A percentile compares a stretch with the other conserved stretches of the same genome.
Evolutionary conservation across 768 basidiomycete species (phyloP).

Genomic region (Lenzites betulinus): DNA sequence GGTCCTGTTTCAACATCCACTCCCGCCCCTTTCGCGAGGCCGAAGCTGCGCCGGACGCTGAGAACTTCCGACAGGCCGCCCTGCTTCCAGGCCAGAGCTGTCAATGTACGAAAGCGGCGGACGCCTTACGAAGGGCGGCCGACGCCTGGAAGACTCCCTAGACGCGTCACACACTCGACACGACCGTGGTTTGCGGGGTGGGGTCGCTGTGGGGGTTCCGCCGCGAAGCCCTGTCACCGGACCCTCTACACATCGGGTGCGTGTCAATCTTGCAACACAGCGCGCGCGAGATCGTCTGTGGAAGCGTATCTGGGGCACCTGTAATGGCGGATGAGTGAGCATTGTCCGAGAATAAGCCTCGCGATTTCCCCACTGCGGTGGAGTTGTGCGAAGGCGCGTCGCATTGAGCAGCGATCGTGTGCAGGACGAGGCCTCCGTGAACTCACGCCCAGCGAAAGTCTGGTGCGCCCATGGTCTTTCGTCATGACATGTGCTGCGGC

Average conservation of each 20-base stretch:
- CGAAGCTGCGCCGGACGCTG: constrained; percentile 11
- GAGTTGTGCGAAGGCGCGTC: constrained; percentile 8
- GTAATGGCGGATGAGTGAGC: constrained; percentile 11
- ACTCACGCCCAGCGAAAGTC: not conserved
- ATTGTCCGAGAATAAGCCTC: constrained; percentile 22
- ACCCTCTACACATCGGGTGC: constrained; percentile 13
- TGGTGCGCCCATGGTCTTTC: not conserved
- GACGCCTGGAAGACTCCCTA: constrained; percentile 9
- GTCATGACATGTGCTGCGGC: not conserved
- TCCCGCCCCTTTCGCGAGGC: constrained; percentile 5
- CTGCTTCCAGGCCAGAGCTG: not conserved
- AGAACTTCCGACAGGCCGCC: not conserved
- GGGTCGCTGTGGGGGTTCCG: not conserved
- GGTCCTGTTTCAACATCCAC: constrained; percentile 12
- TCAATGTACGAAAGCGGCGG: constrained; percentile 4
- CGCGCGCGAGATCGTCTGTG: not conserved
- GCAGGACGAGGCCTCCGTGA: not conserved
- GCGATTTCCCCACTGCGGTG: constrained; percentile 10
- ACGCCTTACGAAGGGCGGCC: constrained; percentile 10
- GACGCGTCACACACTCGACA: not conserved
- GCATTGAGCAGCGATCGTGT: not conserved
- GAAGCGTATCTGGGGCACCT: not conserved
- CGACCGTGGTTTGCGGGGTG: constrained; percentile 4
- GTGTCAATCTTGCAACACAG: constrained; percentile 13
- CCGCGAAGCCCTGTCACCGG: constrained; percentile 7